Conservation (phyloP, 2,329 filamentous ascomycete genomes). For the Colletotrichum melonis region DNA sequence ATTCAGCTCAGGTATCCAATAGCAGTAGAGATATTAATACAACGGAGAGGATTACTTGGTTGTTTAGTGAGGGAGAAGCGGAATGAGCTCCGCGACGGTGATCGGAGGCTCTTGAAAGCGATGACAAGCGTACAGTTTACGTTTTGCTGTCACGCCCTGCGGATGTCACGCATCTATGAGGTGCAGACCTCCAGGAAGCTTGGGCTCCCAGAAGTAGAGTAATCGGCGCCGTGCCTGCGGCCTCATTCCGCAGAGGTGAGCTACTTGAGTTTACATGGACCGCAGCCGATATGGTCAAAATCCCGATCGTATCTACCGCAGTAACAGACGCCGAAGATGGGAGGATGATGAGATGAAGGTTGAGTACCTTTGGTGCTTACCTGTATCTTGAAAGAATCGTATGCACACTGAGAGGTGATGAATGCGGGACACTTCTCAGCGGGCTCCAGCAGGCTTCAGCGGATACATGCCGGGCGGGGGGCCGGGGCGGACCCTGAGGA, state of each 20-base stretch:
- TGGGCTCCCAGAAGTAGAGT: background rate
- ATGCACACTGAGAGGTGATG: background rate
- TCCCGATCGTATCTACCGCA: background rate
- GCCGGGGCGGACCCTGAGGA: conserved; percentile 26
- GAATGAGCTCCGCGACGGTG: background rate
- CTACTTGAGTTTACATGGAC: background rate
- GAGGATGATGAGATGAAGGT: background rate
- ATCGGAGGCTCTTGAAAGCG: background rate
- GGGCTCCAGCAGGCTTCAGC: background rate
- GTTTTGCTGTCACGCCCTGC: background rate
- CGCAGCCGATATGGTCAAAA: background rate
- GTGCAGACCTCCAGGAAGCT: background rate
- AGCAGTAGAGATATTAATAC: background rate
- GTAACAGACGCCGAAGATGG: background rate
- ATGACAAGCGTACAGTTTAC: background rate
- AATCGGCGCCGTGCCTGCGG: background rate
- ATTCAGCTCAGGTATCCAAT: background rate
- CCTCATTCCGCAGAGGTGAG: no score
- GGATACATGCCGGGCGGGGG: conserved; percentile 21
- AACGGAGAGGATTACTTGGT: background rate
- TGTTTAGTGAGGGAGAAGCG: background rate
- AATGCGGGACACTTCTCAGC: background rate
- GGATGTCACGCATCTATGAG: background rate
- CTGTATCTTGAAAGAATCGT: no score
- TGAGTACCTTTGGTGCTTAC: background rate